Conservation (phyloP, 2,329 filamentous ascomycete species). For the Ascocoryne sarcoides region DNA sequence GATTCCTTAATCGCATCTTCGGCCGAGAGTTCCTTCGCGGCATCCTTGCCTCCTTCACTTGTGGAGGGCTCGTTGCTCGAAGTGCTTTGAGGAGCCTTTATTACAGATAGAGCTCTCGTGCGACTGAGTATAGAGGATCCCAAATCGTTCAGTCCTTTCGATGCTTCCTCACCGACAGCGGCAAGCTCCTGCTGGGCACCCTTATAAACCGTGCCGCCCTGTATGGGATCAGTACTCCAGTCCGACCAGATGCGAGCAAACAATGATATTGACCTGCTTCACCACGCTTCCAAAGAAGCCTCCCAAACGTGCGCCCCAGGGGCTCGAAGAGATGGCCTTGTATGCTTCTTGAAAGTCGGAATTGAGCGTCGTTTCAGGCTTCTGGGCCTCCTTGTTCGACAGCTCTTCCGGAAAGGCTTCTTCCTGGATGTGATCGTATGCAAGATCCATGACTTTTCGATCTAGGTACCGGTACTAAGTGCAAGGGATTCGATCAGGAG, state of each 20-base stretch:
- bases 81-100: constrained; percentile 19
- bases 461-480: neutral
- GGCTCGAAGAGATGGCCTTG: constrained; percentile 81
- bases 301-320: constrained; percentile 83
- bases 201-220: constrained; percentile 76
- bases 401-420: constrained; percentile 56
- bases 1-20: constrained; percentile 40
- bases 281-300: constrained; percentile 87
- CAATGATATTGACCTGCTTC: constrained; percentile 59
- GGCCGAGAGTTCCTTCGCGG: constrained; percentile 36
- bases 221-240: constrained; percentile 3
- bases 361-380: constrained; percentile 55
- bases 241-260: neutral
- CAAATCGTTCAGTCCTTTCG: constrained; percentile 67
- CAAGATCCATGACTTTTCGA: constrained; percentile 74
- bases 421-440: constrained; percentile 94
- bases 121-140: constrained; percentile 59
- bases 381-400: constrained; percentile 36
- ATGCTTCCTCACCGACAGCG: constrained; percentile 71
- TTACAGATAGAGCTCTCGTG: constrained; percentile 61
- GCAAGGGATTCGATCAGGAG: neutral
- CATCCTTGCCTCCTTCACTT: constrained; percentile 16
- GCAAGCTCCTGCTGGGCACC: constrained; percentile 80
- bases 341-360: constrained; percentile 91
- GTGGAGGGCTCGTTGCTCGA: constrained; percentile 20